A percentile compares a stretch with the other conserved stretches of the same genome.
phyloP scores from a whole-genome alignment of 371 early-diverging fungal genomes.

The Mucor racemosus region DNA sequence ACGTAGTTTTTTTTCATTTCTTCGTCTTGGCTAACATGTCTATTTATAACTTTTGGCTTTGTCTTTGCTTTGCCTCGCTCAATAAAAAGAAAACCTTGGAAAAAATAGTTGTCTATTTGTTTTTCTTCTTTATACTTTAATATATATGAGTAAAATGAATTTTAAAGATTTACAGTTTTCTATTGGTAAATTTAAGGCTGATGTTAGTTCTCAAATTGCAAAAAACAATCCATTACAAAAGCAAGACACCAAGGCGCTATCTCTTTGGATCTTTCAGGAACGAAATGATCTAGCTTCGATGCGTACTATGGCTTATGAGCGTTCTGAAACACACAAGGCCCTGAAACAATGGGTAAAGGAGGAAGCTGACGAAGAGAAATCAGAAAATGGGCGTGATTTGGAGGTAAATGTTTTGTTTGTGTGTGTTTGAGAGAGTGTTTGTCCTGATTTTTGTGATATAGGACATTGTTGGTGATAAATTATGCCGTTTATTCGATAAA shows the following conservation, averaged over 20 bases:
- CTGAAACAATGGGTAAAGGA: conserved; percentile 44
- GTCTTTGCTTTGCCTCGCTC: no score
- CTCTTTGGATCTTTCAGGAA: conserved; percentile 52
- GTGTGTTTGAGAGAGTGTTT: not conserved
- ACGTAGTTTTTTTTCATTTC: not conserved
- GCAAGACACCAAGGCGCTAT: conserved; percentile 45
- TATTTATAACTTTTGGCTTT: not conserved
- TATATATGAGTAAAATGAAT: conserved; percentile 31
- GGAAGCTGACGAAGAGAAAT: conserved; percentile 29
- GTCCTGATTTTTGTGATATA: conserved; percentile 1
- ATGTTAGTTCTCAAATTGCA: conserved; percentile 47
- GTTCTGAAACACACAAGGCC: conserved; percentile 37
- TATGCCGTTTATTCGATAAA: conserved; percentile 37
- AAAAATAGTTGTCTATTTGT: not conserved
- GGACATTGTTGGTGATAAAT: conserved; percentile 45
- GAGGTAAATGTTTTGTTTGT: conserved; percentile 27
- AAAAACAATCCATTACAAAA: conserved; percentile 51
- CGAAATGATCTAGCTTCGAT: conserved; percentile 43
- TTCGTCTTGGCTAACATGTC: not conserved
- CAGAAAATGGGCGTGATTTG: conserved; percentile 38
- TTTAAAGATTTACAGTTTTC: conserved; percentile 54
- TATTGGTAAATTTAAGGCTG: conserved; percentile 44
- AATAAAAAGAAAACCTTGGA: not conserved
- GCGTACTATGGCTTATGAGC: conserved; percentile 42
- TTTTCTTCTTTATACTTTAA: not conserved